Conservation (phyloP, 148 eudicot species). For the Nepenthes gracilis region DNA sequence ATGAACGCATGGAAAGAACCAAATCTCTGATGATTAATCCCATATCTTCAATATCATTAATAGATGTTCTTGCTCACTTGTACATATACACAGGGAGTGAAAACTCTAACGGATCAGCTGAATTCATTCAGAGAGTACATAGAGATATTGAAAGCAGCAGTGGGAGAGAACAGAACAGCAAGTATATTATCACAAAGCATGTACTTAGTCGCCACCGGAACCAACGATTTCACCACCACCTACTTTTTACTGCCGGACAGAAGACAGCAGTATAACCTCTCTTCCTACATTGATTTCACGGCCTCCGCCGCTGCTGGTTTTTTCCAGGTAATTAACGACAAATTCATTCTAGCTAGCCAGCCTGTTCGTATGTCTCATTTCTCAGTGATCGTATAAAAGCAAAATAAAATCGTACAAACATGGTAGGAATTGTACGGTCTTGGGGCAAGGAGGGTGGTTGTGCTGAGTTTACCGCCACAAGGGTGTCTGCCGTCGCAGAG, state of each 20-base stretch:
- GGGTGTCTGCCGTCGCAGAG: conserved; percentile 74
- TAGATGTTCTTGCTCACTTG: background rate
- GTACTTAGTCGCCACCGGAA: conserved; percentile 19
- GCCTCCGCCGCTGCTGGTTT: conserved; percentile 6
- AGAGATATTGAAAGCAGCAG: conserved; percentile 13
- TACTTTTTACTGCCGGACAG: conserved; percentile 10
- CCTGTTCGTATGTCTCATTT: background rate
- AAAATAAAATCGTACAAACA: background rate
- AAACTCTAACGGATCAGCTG: conserved; percentile 8
- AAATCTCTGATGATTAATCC: background rate
- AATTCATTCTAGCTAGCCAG: background rate
- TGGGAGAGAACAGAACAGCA: conserved; percentile 18
- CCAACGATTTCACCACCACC: conserved; percentile 23
- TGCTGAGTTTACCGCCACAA: conserved; percentile 40
- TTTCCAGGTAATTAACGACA: conserved; percentile 4
- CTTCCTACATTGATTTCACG: conserved; percentile 9
- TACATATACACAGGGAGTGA: background rate
- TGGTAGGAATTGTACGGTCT: conserved; percentile 33
- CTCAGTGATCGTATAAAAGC: background rate
- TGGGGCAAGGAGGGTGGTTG: conserved; percentile 51
- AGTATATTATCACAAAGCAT: conserved; percentile 15
- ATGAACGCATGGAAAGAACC: background rate
- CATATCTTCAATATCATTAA: background rate
- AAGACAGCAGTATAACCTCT: conserved; percentile 5
- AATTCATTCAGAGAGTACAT: conserved; percentile 17